A percentile compares a stretch with the other conserved stretches of the same genome.
These are phyloP conservation scores for Aspergillus indologenus DNA, from an alignment of 495 filamentous ascomycete species.

Conservation along the genomic window DNA sequence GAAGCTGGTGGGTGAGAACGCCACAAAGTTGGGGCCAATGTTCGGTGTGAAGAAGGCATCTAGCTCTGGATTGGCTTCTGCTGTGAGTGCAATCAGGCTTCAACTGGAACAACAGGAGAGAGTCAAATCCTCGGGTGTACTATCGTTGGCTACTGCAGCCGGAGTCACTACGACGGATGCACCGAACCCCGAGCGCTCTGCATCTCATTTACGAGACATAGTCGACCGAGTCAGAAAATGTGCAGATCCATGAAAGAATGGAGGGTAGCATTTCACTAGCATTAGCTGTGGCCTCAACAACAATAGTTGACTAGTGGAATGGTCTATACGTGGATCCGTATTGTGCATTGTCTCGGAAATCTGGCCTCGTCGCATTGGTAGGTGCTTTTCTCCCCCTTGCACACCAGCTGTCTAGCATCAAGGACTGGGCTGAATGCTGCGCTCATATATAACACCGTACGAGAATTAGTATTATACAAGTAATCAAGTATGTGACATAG, in stretches of 20 bases:
- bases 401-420: not conserved
- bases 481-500: constrained; percentile 17
- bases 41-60: constrained; percentile 20
- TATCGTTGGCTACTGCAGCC: constrained; percentile 24
- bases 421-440: not conserved
- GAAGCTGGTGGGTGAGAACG: constrained; percentile 33
- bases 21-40: constrained; percentile 3
- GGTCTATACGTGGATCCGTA: not conserved
- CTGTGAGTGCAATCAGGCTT: constrained; percentile 17
- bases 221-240: constrained; percentile 24
- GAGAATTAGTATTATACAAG: constrained; percentile 10
- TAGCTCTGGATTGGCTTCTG: constrained; percentile 14
- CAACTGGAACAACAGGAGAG: constrained; percentile 20
- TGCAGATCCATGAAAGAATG: constrained; percentile 9
- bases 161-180: constrained; percentile 18
- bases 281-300: not conserved
- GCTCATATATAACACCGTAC: not conserved
- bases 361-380: no score
- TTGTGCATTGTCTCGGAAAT: not conserved
- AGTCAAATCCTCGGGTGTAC: not conserved
- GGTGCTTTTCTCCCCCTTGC: not conserved
- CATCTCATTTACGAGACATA: constrained; percentile 23
- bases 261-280: not conserved
- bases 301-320: not conserved
- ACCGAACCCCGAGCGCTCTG: constrained; percentile 17